Conservation (phyloP, 306 rosid genomes). For the Fragaria ananassa region DNA sequence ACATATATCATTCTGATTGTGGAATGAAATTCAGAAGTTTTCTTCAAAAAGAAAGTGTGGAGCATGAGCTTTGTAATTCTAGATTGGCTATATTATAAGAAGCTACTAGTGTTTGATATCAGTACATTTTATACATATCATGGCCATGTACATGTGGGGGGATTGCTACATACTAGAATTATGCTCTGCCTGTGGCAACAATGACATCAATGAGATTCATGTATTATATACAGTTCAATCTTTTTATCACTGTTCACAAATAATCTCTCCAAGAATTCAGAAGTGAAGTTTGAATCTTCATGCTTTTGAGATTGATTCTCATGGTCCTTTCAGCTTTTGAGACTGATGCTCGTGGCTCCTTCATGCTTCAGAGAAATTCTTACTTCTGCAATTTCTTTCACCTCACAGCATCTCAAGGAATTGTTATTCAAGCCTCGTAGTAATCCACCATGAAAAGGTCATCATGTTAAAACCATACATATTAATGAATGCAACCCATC, state of each 20-base stretch:
- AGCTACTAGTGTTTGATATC: background rate
- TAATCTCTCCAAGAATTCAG: background rate
- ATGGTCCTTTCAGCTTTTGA: background rate
- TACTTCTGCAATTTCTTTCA: slow-evolving; percentile 1
- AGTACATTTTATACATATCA: background rate
- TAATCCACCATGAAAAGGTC: background rate
- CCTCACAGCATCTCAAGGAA: background rate
- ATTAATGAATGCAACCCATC: background rate
- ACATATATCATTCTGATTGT: background rate
- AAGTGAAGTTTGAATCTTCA: background rate
- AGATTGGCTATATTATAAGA: background rate
- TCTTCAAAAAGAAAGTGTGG: background rate
- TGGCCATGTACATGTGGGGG: background rate
- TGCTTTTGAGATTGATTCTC: background rate
- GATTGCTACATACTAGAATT: background rate
- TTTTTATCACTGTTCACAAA: background rate
- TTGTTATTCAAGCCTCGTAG: background rate
- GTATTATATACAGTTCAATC: background rate
- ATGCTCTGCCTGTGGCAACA: background rate
- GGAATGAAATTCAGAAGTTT: background rate
- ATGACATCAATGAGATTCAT: background rate
- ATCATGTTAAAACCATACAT: background rate
- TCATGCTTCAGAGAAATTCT: background rate
- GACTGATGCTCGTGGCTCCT: background rate
- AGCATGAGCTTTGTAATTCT: background rate